These are phyloP conservation scores for Neostapfia colusana DNA, from an alignment of 176 grass and related monocot genomes.

Conservation along the genomic window DNA sequence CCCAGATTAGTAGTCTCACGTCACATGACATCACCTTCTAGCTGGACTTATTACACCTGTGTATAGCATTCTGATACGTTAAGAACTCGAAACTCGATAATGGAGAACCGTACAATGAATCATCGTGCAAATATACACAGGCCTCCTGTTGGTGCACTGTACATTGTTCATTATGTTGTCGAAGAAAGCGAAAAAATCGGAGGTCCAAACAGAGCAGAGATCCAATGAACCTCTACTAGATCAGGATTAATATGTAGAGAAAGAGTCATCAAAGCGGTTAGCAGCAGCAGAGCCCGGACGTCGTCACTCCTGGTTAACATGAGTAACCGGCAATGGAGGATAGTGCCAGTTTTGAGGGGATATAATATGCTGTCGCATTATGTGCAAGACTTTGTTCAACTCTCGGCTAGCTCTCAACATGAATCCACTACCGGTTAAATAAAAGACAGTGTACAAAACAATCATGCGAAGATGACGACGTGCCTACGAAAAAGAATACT, in stretches of 20 bases:
- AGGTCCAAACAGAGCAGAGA: slow-evolving; percentile 3
- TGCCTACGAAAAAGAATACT: slow-evolving; percentile 7
- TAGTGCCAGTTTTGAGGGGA: background rate
- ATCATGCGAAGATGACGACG: slow-evolving; percentile 20
- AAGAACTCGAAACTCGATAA: background rate
- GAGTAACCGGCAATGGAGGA: background rate
- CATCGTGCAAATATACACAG: slow-evolving; percentile 21
- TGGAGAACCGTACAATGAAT: slow-evolving; percentile 4
- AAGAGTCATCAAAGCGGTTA: no score
- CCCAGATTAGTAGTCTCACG: no score
- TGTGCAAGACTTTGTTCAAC: background rate
- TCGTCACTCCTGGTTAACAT: background rate
- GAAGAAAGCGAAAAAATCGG: background rate
- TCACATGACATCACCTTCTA: background rate
- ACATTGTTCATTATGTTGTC: background rate
- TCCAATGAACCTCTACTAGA: slow-evolving; percentile 20
- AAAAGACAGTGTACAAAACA: background rate
- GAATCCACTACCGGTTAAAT: slow-evolving; percentile 17
- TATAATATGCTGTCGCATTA: background rate
- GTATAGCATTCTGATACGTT: background rate
- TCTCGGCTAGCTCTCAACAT: background rate
- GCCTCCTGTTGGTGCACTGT: slow-evolving; percentile 21
- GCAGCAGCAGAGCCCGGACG: no score
- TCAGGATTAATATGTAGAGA: background rate
- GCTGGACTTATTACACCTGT: background rate